Evolutionary conservation across 345 rosid species (phyloP).

Genomic region (Syzygium aqueum): DNA sequence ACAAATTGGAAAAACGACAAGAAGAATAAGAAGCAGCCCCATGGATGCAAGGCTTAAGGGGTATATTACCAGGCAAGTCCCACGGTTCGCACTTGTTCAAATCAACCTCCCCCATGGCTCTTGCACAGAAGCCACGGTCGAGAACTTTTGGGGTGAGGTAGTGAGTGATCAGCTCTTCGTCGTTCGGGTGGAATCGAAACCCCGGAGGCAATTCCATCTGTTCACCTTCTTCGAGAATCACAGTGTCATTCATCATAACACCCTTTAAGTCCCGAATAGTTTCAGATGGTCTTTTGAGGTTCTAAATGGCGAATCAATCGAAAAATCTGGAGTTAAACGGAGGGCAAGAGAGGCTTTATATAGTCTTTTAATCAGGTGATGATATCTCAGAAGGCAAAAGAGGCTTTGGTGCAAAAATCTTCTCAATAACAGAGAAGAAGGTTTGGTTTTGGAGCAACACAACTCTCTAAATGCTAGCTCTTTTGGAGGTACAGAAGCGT

Average conservation of each 20-base stretch:
- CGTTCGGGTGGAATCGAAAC: constrained; percentile 87
- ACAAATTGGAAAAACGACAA: neutral
- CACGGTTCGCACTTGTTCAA: constrained; percentile 95
- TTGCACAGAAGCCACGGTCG: constrained; percentile 41
- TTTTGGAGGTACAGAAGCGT: neutral
- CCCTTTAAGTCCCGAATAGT: neutral
- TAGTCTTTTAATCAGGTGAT: neutral
- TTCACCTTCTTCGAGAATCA: constrained; percentile 31
- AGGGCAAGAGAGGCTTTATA: neutral
- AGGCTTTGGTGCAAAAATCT: neutral
- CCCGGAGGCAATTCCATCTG: constrained; percentile 87
- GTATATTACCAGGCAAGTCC: constrained; percentile 73
- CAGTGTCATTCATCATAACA: neutral
- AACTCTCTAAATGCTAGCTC: neutral
- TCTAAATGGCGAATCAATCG: neutral
- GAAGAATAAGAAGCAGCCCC: neutral
- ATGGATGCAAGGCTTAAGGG: neutral
- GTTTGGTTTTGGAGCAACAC: neutral
- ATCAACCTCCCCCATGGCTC: constrained; percentile 90
- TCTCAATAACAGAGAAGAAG: neutral
- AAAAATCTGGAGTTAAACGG: neutral
- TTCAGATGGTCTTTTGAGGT: neutral
- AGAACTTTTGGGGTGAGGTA: constrained; percentile 67
- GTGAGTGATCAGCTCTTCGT: constrained; percentile 88
- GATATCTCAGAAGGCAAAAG: neutral